Percentiles rank a stretch among this genome's conserved stretches.
Conservation (phyloP, 345 rosid species). For the Psidium guajava region DNA sequence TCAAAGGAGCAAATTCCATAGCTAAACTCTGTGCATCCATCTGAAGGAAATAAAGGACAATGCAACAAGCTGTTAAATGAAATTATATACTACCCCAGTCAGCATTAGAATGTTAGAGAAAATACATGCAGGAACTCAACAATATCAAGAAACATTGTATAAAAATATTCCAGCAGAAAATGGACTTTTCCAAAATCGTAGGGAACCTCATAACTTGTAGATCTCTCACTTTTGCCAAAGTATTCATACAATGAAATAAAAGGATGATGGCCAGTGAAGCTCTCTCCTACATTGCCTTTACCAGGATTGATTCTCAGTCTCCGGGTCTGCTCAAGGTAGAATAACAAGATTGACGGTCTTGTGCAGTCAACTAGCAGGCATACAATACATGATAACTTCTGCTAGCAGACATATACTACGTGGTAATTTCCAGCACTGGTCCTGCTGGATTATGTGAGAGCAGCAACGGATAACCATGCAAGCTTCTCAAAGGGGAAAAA, state of each 20-base stretch:
- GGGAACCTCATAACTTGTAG: background rate
- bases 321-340: background rate
- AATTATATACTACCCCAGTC: background rate
- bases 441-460: background rate
- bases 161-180: background rate
- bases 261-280: background rate
- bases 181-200: background rate
- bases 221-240: background rate
- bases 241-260: background rate
- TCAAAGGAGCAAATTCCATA: slow-evolving; percentile 76
- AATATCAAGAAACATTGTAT: background rate
- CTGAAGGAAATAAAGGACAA: slow-evolving; percentile 20
- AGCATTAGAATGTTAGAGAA: background rate
- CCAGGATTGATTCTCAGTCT: background rate
- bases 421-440: background rate
- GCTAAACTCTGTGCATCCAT: slow-evolving; percentile 91
- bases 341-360: background rate
- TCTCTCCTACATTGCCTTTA: background rate
- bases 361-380: background rate
- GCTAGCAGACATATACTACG: background rate
- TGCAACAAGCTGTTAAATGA: background rate
- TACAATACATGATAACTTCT: background rate
- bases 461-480: background rate
- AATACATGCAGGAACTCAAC: background rate
- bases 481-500: background rate